Base-by-base conservation (phyloP, 345 rosid species). In the Hypericum androsaemum region DNA sequence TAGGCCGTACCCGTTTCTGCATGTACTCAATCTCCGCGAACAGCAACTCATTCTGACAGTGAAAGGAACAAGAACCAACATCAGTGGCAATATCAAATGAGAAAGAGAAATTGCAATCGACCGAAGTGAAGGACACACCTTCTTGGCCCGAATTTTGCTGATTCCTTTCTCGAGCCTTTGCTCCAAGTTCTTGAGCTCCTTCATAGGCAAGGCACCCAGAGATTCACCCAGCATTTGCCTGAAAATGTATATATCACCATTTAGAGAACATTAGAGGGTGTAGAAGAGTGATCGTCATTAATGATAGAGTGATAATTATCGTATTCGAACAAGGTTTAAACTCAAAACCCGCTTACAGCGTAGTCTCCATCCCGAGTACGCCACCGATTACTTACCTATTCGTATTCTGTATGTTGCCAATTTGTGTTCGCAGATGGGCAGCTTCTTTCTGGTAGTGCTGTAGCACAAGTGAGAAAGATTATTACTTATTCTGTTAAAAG, bases 81-180 rank as follows among this genome's bases (percentile, higher is more conserved):
- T 22, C 32, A 22, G 32, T 1, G 1, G 2, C 32, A 22, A 22
- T 22, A 1, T 22, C 1, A 22, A 22, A 22, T 4, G 1, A 22
- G 32, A 22, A 1, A 22, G 32, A 22, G 32, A 22, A 22, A 4
- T 22, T 42, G 6, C 5, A 15, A 48, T 43, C 3, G 89, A 12
- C 9, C 56, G 13, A 40, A 39, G n/a, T n/a, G n/a, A n/a, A 35
- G 12, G 8, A 68, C 37, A 38, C 37, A 63, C 66, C 66, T 63
- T 63, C 37, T 63, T 63, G 10, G 66, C 48, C 43, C 66, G 55
- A 49, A 63, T 15, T 63, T 56, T 55, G 41, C 60, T 42, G n/a
- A 63, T 63, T 41, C 66, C 66, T 63, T 56, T 54, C 66, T 63
- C 66, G 49, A 63, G 36, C 39, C 66, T 55, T 32, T 56, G 55